Conservation (phyloP, 768 basidiomycete genomes). For the Amanita rubescens region DNA sequence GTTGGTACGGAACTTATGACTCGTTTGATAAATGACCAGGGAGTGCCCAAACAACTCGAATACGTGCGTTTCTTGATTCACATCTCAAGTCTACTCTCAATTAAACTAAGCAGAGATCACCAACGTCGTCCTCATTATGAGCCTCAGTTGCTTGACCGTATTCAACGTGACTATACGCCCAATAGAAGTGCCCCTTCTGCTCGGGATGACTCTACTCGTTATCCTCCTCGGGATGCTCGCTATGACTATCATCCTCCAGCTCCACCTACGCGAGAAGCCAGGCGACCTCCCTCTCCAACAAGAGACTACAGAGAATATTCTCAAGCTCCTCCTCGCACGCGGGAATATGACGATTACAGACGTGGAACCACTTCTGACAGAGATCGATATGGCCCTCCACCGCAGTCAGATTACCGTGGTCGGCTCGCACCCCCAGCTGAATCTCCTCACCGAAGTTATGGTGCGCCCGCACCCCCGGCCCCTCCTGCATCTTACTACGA, state of each 20-base stretch:
- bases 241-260: constrained; percentile 49
- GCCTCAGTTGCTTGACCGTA: constrained; percentile 49
- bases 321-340: constrained; percentile 41
- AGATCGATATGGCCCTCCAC: constrained; percentile 47
- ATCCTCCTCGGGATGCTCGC: constrained; percentile 47
- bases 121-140: constrained; percentile 41
- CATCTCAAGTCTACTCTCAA: background rate
- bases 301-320: constrained; percentile 65
- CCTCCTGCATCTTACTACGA: constrained; percentile 50
- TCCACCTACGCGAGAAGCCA: constrained; percentile 43
- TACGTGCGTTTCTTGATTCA: constrained; percentile 34
- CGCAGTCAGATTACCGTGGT: constrained; percentile 46
- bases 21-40: constrained; percentile 27
- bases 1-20: background rate
- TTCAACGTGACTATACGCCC: constrained; percentile 49
- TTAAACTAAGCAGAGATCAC: constrained; percentile 18
- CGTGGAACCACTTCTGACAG: constrained; percentile 39
- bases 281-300: constrained; percentile 55
- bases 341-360: constrained; percentile 69
- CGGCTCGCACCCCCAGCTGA: constrained; percentile 51
- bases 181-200: constrained; percentile 32
- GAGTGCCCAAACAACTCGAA: constrained; percentile 61
- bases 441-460: constrained; percentile 46
- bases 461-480: constrained; percentile 40
- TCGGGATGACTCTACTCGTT: constrained; percentile 49